Evolutionary conservation across 768 basidiomycete species (phyloP).

Genomic region (Boletus reticuloceps): DNA sequence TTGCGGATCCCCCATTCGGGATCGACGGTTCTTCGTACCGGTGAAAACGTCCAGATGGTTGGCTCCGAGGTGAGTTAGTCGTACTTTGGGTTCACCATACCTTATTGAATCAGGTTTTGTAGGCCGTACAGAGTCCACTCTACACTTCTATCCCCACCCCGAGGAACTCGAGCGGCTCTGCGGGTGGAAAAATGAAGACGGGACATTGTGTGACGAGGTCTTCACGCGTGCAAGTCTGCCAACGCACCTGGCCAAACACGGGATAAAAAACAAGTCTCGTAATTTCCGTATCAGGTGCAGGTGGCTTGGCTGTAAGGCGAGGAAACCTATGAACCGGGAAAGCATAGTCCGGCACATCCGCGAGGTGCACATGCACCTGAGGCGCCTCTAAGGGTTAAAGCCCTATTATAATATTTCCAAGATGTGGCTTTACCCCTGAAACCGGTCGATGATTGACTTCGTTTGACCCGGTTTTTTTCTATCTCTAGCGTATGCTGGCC

Average conservation of each 20-base stretch:
- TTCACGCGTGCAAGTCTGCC: slow-evolving; percentile 2
- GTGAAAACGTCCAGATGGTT: background rate
- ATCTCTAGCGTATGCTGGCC: background rate
- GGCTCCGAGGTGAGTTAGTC: background rate
- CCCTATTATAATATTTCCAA: background rate
- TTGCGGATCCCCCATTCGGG: background rate
- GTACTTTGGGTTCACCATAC: background rate
- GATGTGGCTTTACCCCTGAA: background rate
- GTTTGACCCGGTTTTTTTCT: background rate
- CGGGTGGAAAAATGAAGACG: slow-evolving; percentile 3
- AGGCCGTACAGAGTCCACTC: background rate
- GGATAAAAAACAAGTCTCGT: slow-evolving; percentile 9
- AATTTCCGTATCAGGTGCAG: background rate
- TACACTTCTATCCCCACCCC: too few species aligned
- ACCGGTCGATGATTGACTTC: background rate
- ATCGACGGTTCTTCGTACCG: background rate
- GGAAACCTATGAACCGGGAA: slow-evolving; percentile 17
- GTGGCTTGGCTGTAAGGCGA: slow-evolving; percentile 10
- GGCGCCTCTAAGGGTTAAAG: slow-evolving; percentile 1
- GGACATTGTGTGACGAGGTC: background rate
- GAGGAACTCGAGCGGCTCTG: background rate
- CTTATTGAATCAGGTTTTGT: background rate
- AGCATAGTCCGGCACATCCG: slow-evolving; percentile 17
- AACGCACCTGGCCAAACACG: slow-evolving; percentile 13
- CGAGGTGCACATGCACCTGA: slow-evolving; percentile 12